Conservation (phyloP, 2,329 filamentous ascomycete genomes). For the Fusarium nematophilum region DNA sequence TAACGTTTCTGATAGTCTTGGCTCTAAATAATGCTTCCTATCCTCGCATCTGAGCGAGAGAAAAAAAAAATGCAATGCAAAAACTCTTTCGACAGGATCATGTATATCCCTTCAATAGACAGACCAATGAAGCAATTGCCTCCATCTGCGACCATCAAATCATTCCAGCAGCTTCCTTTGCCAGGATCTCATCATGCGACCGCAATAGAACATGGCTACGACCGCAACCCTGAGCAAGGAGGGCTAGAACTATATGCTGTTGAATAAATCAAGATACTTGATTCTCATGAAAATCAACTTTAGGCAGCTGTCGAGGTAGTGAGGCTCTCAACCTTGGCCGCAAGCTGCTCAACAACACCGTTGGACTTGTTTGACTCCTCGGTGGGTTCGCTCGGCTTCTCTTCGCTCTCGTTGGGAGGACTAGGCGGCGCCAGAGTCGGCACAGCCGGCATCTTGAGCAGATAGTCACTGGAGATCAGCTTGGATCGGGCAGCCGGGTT, state of each 20-base stretch:
- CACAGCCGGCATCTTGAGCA: constrained; percentile 75
- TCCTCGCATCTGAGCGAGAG: background rate
- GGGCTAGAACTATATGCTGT: background rate
- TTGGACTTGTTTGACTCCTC: constrained; percentile 26
- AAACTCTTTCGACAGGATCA: background rate
- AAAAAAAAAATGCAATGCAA: constrained; percentile 6
- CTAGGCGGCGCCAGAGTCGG: constrained; percentile 53
- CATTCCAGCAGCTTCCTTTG: background rate
- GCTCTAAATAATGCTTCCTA: constrained; percentile 1
- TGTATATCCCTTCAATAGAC: background rate
- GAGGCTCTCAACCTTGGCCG: constrained; percentile 50
- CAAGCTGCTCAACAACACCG: constrained; percentile 47
- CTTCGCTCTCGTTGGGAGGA: constrained; percentile 39
- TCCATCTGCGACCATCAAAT: background rate
- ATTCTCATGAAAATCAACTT: background rate
- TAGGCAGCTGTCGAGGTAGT: constrained; percentile 37
- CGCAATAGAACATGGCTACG: constrained; percentile 5
- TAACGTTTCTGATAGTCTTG: no score
- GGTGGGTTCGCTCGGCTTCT: constrained; percentile 17
- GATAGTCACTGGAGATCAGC: constrained; percentile 78
- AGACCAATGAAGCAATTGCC: background rate
- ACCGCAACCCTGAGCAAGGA: constrained; percentile 2
- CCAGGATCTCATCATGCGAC: constrained; percentile 3
- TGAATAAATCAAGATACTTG: background rate
- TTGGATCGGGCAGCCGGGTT: constrained; percentile 79